Percentiles rank a stretch among this genome's conserved stretches.
Conservation (phyloP, 768 basidiomycete genomes). For the Hydnomerulius pinastri region DNA sequence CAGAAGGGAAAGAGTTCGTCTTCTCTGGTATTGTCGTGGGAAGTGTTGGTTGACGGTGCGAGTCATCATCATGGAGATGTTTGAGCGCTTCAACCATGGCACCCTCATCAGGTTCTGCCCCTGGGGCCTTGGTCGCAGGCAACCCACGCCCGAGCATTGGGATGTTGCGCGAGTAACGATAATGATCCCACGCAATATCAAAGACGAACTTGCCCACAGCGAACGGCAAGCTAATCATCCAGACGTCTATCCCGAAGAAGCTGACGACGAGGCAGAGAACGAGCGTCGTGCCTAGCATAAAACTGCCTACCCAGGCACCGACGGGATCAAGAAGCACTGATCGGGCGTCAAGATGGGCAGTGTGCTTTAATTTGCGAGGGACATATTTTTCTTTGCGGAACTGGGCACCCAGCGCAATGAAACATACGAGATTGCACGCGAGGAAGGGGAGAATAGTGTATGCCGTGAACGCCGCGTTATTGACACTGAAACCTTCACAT, state of each 20-base stretch:
- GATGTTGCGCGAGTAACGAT: conserved; percentile 37
- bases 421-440: conserved; percentile 63
- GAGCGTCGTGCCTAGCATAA: conserved; percentile 67
- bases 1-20: neutral
- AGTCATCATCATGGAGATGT: neutral
- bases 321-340: conserved; percentile 70
- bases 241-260: conserved; percentile 76
- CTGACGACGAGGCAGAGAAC: conserved; percentile 75
- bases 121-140: neutral
- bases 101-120: neutral
- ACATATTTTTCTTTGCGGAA: conserved; percentile 59
- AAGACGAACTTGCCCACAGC: conserved; percentile 70
- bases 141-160: conserved; percentile 15
- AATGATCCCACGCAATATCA: conserved; percentile 64
- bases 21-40: neutral
- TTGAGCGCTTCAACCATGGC: neutral
- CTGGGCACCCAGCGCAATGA: conserved; percentile 56
- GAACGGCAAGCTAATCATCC: conserved; percentile 84
- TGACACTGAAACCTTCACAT: conserved; percentile 80
- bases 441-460: conserved; percentile 85
- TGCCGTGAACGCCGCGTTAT: conserved; percentile 77
- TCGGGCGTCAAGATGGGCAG: conserved; percentile 48
- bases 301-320: conserved; percentile 73
- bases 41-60: neutral
- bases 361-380: conserved; percentile 43